Evolutionary conservation across 2,329 filamentous ascomycete genomes (phyloP).

Genomic region (Cordyceps sp.): DNA sequence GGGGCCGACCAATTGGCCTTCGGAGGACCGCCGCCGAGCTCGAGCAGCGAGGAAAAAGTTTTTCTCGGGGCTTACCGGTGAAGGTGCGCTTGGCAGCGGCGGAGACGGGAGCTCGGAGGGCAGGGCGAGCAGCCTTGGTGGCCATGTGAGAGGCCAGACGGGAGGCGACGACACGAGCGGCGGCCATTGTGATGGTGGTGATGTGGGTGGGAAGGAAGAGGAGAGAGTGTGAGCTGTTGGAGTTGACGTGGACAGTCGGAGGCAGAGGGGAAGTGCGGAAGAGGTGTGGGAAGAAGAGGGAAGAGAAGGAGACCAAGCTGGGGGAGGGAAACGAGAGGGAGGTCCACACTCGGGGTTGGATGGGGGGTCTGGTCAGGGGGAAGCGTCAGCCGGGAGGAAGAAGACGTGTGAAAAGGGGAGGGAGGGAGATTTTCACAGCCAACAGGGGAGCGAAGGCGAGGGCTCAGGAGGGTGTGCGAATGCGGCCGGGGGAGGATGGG

Average conservation of each 20-base stretch:
- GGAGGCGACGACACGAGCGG: conserved; percentile 61
- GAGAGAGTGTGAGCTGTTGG: conserved; percentile 8
- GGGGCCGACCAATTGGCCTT: conserved; percentile 16
- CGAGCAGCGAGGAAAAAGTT: conserved; percentile 11
- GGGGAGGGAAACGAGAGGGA: conserved; percentile 17
- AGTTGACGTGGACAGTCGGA: conserved; percentile 11
- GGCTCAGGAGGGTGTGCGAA: too few relatives aligned
- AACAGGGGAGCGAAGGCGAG: too few relatives aligned
- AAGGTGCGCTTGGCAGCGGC: conserved; percentile 60
- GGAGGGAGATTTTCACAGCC: too few relatives aligned
- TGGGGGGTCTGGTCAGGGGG: too few relatives aligned
- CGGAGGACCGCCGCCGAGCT: conserved; percentile 5
- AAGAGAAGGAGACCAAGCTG: conserved; percentile 20
- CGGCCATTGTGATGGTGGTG: conserved; percentile 58
- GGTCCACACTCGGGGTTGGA: conserved; percentile 11
- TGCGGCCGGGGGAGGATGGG: too few relatives aligned
- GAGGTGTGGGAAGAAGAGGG: conserved; percentile 20
- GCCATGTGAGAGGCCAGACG: conserved; percentile 64
- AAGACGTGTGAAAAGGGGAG: too few relatives aligned
- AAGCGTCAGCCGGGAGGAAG: too few relatives aligned
- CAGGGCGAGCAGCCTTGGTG: conserved; percentile 63
- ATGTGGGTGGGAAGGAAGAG: conserved; percentile 9
- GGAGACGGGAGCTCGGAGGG: conserved; percentile 46
- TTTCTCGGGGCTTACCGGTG: conserved; percentile 40
- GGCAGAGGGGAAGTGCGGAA: conserved; percentile 11